Evolutionary conservation across 2,329 filamentous ascomycete genomes (phyloP).

Genomic region (Ciborinia camelliae): DNA sequence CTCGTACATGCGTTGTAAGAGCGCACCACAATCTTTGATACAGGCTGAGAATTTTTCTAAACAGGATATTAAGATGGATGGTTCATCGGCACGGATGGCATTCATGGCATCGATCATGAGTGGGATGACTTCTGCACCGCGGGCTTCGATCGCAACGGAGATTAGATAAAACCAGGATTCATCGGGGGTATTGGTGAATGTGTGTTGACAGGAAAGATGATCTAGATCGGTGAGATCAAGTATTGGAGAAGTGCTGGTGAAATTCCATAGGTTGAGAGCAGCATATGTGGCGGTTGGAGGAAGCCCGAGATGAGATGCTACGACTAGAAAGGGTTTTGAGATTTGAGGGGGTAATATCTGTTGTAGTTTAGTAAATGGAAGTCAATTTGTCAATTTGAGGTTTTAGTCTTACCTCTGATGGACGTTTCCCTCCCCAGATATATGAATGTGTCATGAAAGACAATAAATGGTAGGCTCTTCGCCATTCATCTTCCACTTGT

Average conservation of each 20-base stretch:
- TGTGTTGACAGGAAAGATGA: constrained; percentile 68
- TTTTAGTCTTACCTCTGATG: constrained; percentile 60
- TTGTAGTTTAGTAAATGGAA: neutral
- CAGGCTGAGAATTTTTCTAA: constrained; percentile 63
- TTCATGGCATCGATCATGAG: constrained; percentile 74
- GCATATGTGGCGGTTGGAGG: constrained; percentile 91
- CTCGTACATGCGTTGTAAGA: constrained; percentile 85
- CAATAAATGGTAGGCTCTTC: constrained; percentile 74
- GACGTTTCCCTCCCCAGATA: constrained; percentile 79
- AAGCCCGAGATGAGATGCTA: constrained; percentile 72
- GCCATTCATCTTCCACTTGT: constrained; percentile 67
- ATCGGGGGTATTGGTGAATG: constrained; percentile 83
- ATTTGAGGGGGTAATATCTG: constrained; percentile 70
- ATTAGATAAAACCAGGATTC: constrained; percentile 95
- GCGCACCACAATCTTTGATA: constrained; percentile 62
- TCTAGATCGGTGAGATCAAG: constrained; percentile 45
- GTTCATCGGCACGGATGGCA: constrained; percentile 61
- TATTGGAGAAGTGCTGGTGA: constrained; percentile 54
- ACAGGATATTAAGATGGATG: constrained; percentile 56
- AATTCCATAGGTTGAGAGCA: constrained; percentile 87
- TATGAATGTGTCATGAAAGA: constrained; percentile 81
- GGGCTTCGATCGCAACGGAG: constrained; percentile 85
- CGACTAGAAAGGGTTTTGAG: constrained; percentile 69
- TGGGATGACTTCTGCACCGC: constrained; percentile 70
- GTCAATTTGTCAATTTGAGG: neutral